Evolutionary conservation across 1,284 basidiomycete genomes (phyloP), one percentile per base, ranked within the genome.

Genomic region (Neolentinus lepideus): DNA sequence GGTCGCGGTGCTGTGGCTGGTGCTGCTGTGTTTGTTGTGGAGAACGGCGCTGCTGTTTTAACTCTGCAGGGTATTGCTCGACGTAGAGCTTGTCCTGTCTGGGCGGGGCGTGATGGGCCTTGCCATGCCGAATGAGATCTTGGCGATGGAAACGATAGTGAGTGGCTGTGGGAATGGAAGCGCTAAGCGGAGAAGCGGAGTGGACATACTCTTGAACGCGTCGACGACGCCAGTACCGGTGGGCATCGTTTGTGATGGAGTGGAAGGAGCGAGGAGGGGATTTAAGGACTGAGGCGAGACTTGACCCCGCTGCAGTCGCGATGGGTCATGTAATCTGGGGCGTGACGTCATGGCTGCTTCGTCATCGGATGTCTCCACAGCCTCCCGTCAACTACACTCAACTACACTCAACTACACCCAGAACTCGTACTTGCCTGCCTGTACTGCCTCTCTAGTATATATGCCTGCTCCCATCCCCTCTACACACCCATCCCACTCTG

Each of bases 71-170:
- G 14, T 59, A 46, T 31, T 43, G 38, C 16, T 70, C 69, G 58
- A 66, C 57, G 55, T 70, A 53, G 55, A 63, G 66, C 58, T 77
- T 70, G 35, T 69, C 66, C 56, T 60, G 63, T 27, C 67, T 65
- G 29, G 71, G 38, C 8, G 38, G 69, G 54, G 71, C 70, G 59
- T 77, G 69, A 59, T 88, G 84, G 64, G 88, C 81, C 72, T 88
- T 90, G 67, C 88, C 88, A 72, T 92, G 88, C 63, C 92, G 82
- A 59, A 94, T 90, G 66, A 95, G 87, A 75, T 92, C 92, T 92
- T 16, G 62, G 62, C 53, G 58, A 62, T 61, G 57, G n/a, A 53
- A 57, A 63, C 22, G 57, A 29, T 60, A 60, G 36, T 56, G 54
- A 58, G 45, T 56, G 60, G 60, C 53, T 54, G 33, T 58, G 54